Evolutionary conservation across 352 stramenopile species (phyloP), one percentile per base, ranked within the genome.

Genomic region (Phytophthora pinifolia): DNA sequence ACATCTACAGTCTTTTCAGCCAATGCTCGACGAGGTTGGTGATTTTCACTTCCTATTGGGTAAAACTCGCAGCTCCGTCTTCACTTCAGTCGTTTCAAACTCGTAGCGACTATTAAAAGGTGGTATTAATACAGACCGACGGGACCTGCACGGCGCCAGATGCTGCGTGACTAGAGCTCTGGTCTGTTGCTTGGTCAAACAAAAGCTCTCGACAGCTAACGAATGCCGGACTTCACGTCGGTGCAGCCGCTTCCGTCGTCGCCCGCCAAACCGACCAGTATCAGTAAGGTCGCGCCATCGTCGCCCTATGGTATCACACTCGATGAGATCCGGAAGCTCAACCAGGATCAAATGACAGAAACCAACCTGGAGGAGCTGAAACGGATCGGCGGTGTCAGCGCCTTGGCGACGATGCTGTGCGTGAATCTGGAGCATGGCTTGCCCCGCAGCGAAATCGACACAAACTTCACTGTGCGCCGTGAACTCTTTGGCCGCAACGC

Each of bases 331-430:
- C 75, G 73, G 0, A 54, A 72, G 25, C 52, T 93, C 8, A 93
- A 93, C 31, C 67, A 88, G 34, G 83, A 90, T 52, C 81, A 92
- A 58, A 92, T 93, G 81, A 92, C 76, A 0, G 78, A 89, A n/a
- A 42, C 62, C 9, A 93, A 93, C 45, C 35, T 92, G 6, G 62
- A 62, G 5, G 76, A 88, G 47, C 59, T 92, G 1, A 64, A 64
- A 6, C 69, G 76, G 41, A 79, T 92, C 55, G 79, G 83, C 32
- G 83, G 81, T 13, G 66, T 88, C 1, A 18, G 48, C 8, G 67
- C 50, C 0, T 68, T 93, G 22, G 83, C 83, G 0, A 72, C 69
- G 7, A 30, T 90, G 34, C 57, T 93, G n/a, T 86, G 73, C 50
- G 82, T 92, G 15, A 83, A 92, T 34, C 31, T 86, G 3, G 74